Conservation (phyloP, 2,329 filamentous ascomycete genomes). For the Colletotrichum theobromicola region DNA sequence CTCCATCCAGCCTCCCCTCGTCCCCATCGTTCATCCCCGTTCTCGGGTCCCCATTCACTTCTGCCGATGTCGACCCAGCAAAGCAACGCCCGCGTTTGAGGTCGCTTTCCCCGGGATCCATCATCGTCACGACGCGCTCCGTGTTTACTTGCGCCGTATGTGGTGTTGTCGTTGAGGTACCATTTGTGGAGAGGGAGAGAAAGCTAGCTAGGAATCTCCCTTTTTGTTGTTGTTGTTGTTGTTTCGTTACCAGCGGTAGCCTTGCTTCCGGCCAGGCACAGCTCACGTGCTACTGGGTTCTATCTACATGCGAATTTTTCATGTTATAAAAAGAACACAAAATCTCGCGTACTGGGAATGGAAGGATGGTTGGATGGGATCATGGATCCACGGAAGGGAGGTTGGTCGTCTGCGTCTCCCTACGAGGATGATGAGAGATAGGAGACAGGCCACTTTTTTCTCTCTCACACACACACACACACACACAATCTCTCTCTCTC, state of each 20-base stretch:
- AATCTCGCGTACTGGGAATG: background rate
- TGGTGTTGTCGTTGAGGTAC: background rate
- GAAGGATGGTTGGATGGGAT: background rate
- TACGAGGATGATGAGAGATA: background rate
- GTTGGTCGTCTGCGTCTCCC: background rate
- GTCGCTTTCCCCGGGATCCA: background rate
- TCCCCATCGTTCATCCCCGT: background rate
- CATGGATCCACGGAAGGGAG: background rate
- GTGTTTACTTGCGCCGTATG: background rate
- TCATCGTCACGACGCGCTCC: background rate
- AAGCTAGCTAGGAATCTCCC: background rate
- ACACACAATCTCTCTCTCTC: too few species aligned
- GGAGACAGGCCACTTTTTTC: background rate
- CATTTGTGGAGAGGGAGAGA: background rate
- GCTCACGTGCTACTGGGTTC: background rate
- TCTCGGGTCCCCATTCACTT: background rate
- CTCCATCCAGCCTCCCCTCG: background rate
- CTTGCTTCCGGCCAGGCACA: slow-evolving; percentile 9
- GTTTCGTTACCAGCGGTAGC: background rate
- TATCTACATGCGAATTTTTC: background rate
- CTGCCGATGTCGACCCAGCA: background rate
- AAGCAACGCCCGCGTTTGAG: background rate
- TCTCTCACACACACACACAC: too few species aligned
- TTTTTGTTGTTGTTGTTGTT: background rate
- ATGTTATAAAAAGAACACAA: background rate